Evolutionary conservation across 169 alveolate genomes (phyloP).

Genomic region (Plasmodium yoelii): DNA sequence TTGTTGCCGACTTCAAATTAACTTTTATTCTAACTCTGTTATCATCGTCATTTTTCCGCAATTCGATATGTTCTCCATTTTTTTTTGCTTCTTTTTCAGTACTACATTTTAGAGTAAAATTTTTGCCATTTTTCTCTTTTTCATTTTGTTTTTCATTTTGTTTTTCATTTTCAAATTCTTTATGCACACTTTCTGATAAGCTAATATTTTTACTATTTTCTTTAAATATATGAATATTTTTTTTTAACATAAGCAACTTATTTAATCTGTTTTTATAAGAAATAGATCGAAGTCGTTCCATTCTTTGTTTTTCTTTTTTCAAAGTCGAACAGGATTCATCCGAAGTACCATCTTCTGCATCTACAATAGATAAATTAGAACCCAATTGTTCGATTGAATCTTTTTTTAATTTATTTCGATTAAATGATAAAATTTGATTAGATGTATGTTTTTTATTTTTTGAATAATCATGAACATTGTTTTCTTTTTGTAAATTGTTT

Average conservation of each 20-base stretch:
- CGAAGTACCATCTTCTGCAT: too few relatives aligned
- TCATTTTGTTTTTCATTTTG: neutral
- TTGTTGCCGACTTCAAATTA: too few relatives aligned
- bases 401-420: too few relatives aligned
- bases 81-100: neutral
- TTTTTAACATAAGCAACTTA: conserved; percentile 14
- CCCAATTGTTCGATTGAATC: too few relatives aligned
- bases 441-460: too few relatives aligned
- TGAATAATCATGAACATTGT: too few relatives aligned
- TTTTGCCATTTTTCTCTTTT: neutral
- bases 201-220: neutral
- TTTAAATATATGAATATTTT: conserved; percentile 27
- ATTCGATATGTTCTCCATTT: neutral
- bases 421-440: too few relatives aligned
- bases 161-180: neutral
- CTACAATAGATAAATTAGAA: too few relatives aligned
- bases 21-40: too few relatives aligned
- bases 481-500: too few relatives aligned
- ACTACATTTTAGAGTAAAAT: conserved; percentile 7
- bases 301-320: neutral
- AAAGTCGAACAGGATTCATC: neutral
- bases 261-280: conserved; percentile 48
- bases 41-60: too few relatives aligned
- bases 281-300: conserved; percentile 22
- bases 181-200: neutral